phyloP scores from a whole-genome alignment of 768 basidiomycete genomes.

The Suillus clintonianus region DNA sequence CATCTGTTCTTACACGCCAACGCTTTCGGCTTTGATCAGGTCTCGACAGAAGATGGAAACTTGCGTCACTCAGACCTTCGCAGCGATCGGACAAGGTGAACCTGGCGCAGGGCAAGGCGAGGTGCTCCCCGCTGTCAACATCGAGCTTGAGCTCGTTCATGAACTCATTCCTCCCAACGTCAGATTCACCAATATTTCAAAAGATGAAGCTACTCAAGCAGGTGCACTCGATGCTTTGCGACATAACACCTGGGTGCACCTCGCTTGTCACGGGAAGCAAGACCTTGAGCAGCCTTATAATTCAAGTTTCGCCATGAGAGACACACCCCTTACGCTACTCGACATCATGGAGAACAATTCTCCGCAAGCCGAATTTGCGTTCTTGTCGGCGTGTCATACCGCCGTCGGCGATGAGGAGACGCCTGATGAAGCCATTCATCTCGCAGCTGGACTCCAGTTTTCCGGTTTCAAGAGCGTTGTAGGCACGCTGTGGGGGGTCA shows the following conservation, averaged over 20 bases:
- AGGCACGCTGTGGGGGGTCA: conserved; percentile 22
- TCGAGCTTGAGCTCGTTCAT: conserved; percentile 15
- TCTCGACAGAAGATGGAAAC: not conserved
- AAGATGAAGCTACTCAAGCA: not conserved
- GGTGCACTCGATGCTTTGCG: not conserved
- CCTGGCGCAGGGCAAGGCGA: not conserved
- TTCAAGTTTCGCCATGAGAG: conserved; percentile 4
- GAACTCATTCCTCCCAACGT: conserved; percentile 14
- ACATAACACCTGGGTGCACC: conserved; percentile 15
- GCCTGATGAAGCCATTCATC: conserved; percentile 21
- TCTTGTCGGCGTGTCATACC: conserved; percentile 26
- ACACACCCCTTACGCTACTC: not conserved
- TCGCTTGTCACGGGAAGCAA: conserved; percentile 20
- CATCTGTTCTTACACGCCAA: conserved; percentile 12
- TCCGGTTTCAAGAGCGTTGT: conserved; percentile 22
- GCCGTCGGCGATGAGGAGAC: conserved; percentile 15
- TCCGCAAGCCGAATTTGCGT: conserved; percentile 4
- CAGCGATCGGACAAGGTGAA: conserved; percentile 5
- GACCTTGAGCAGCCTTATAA: conserved; percentile 12
- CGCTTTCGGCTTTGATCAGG: conserved; percentile 7
- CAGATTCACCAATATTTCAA: not conserved
- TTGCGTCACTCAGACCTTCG: not conserved
- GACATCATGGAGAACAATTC: conserved; percentile 1
- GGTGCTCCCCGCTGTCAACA: not conserved
- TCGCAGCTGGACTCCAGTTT: conserved; percentile 23